Conservation (phyloP, 148 eudicot species). For the Fagopyrum homotropicum region DNA sequence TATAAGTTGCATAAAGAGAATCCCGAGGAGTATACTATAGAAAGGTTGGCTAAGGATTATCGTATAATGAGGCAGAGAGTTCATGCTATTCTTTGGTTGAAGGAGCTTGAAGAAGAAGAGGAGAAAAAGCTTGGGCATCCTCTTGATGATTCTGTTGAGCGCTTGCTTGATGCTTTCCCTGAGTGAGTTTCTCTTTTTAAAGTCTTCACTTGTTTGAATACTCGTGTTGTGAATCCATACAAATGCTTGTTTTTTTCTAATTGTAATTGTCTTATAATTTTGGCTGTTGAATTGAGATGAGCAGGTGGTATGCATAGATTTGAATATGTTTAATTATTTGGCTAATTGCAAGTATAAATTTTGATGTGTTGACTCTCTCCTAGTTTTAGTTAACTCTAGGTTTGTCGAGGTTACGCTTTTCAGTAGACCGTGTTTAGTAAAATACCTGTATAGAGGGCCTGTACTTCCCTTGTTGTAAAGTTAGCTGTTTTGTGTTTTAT, state of each 20-base stretch:
- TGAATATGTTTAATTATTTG: neutral
- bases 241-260: neutral
- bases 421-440: neutral
- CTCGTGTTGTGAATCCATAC: neutral
- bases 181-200: slow-evolving; percentile 39
- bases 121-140: slow-evolving; percentile 77
- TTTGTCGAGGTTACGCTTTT: neutral
- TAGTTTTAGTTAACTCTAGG: neutral
- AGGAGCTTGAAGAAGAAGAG: slow-evolving; percentile 72
- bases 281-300: neutral
- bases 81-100: slow-evolving; percentile 81
- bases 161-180: slow-evolving; percentile 61
- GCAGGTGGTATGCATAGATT: neutral
- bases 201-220: neutral
- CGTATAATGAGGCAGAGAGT: slow-evolving; percentile 93
- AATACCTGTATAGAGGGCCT: neutral
- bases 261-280: neutral
- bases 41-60: slow-evolving; percentile 68
- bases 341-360: neutral
- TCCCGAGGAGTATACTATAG: slow-evolving; percentile 71
- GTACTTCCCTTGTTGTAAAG: neutral
- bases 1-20: slow-evolving; percentile 74
- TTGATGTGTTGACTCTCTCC: neutral
- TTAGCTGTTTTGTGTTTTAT: neutral
- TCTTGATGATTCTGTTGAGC: slow-evolving; percentile 82